Conservation (phyloP, 179 eudicot species). For the Patellifolia procumbens region DNA sequence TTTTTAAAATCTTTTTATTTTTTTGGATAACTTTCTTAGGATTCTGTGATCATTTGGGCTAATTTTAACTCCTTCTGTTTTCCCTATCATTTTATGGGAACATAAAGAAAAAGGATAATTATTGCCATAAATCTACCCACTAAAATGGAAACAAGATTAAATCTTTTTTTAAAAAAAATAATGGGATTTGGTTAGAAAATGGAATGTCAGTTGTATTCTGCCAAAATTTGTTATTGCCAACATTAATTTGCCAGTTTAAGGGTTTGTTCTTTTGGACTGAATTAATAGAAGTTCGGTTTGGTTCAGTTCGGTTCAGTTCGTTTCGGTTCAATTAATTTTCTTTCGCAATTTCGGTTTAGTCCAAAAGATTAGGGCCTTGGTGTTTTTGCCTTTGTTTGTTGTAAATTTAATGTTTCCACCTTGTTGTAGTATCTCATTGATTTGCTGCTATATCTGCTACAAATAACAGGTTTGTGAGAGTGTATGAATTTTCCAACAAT, state of each 20-base stretch:
- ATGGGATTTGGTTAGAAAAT: constrained; percentile 2
- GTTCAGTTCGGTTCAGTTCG: too few species aligned
- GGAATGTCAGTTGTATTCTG: neutral
- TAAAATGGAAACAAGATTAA: constrained; percentile 1
- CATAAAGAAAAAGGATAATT: neutral
- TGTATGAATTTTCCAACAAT: constrained; percentile 18
- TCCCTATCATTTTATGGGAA: neutral
- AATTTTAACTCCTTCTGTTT: constrained; percentile 13
- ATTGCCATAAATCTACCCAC: constrained; percentile 6
- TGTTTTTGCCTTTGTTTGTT: constrained; percentile 7
- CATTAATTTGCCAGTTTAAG: too few species aligned
- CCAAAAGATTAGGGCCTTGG: too few species aligned
- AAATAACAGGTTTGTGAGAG: constrained; percentile 11
- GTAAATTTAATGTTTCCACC: neutral
- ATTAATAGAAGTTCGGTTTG: too few species aligned
- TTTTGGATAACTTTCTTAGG: constrained; percentile 11
- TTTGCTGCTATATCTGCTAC: neutral
- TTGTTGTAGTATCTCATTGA: neutral
- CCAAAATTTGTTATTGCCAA: too few species aligned
- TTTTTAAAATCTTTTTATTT: neutral
- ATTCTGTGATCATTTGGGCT: constrained; percentile 25
- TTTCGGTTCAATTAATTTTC: too few species aligned
- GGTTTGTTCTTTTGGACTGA: too few species aligned
- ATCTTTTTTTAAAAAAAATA: too few species aligned
- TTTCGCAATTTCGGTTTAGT: too few species aligned